These are phyloP conservation scores for Populus pruinosa DNA, from an alignment of 345 rosid genomes.

Conservation along the genomic window DNA sequence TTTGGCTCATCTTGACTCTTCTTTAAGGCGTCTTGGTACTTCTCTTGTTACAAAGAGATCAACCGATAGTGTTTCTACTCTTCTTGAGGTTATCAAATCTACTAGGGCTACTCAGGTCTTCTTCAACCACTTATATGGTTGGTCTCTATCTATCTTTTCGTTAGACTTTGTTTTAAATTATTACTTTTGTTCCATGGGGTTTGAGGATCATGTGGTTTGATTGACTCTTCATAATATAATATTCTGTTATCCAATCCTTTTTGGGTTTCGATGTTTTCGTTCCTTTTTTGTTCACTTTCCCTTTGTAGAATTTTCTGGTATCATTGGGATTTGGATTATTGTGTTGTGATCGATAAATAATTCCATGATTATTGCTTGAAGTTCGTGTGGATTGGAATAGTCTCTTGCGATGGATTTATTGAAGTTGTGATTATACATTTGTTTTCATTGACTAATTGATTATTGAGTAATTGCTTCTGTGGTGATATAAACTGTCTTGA, in stretches of 20 bases:
- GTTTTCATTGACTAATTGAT: not conserved
- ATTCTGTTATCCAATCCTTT: not conserved
- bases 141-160: slow-evolving; percentile 24
- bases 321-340: not conserved
- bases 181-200: slow-evolving; percentile 5
- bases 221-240: slow-evolving; percentile 14
- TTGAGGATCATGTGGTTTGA: slow-evolving; percentile 17
- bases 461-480: slow-evolving; percentile 4
- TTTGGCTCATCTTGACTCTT: slow-evolving; percentile 82
- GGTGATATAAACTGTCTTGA: not conserved
- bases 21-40: slow-evolving; percentile 85
- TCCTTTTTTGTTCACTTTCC: not conserved
- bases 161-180: not conserved
- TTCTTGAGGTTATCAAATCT: slow-evolving; percentile 72
- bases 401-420: slow-evolving; percentile 3
- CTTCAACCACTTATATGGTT: slow-evolving; percentile 98
- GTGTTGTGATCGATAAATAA: not conserved
- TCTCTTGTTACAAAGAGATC: slow-evolving; percentile 82
- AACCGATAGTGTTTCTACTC: slow-evolving; percentile 72
- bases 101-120: slow-evolving; percentile 92
- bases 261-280: not conserved
- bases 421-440: not conserved
- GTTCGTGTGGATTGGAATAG: not conserved
- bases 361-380: not conserved
- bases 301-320: not conserved